Conservation (phyloP, 257 asterid genomes). For the Pogostemon cablin region DNA sequence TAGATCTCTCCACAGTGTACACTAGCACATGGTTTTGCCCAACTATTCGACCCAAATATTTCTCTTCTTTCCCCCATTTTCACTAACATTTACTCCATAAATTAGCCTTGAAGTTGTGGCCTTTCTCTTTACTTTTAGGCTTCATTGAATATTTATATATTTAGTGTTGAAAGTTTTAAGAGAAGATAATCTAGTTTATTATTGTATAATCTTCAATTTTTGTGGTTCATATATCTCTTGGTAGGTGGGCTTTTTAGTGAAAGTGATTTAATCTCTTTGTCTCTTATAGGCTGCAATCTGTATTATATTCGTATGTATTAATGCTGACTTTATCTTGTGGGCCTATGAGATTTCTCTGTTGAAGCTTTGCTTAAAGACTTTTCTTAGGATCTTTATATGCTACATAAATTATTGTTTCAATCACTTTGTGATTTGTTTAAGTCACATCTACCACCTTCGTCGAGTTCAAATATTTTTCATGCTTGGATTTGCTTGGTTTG, state of each 20-base stretch:
- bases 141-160: conserved; percentile 24
- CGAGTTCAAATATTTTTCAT: conserved; percentile 6
- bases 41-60: conserved; percentile 44
- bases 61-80: conserved; percentile 11
- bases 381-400: conserved; percentile 32
- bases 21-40: conserved; percentile 60
- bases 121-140: conserved; percentile 27
- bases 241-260: conserved; percentile 51
- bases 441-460: conserved; percentile 19
- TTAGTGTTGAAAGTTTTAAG: conserved; percentile 25
- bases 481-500: conserved; percentile 23
- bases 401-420: conserved; percentile 29
- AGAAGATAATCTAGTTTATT: conserved; percentile 31
- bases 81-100: not conserved
- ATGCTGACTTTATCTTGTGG: conserved; percentile 45
- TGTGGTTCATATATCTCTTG: conserved; percentile 27
- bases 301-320: conserved; percentile 38
- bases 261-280: conserved; percentile 49
- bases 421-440: conserved; percentile 27
- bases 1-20: conserved; percentile 55
- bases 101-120: conserved; percentile 23
- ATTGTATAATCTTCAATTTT: conserved; percentile 2
- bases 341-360: conserved; percentile 46
- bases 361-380: conserved; percentile 14
- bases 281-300: conserved; percentile 38